Percentiles rank a stretch among this genome's conserved stretches.
Conservation (phyloP, 345 rosid species). For the Salix purpurea region DNA sequence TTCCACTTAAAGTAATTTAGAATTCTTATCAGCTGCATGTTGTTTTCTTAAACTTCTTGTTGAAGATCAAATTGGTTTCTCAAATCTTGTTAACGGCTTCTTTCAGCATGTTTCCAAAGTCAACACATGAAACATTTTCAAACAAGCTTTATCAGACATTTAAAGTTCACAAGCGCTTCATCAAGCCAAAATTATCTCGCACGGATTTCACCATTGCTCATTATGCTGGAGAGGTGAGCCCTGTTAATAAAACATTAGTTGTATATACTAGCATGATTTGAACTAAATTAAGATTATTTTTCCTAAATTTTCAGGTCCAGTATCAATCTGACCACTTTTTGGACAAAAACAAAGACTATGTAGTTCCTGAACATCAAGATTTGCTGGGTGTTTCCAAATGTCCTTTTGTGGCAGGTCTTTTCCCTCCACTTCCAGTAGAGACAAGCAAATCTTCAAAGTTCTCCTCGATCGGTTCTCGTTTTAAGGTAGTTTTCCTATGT, state of each 20-base stretch:
- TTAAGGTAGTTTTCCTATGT: conserved; percentile 52
- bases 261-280: neutral
- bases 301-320: conserved; percentile 49
- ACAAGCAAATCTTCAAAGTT: conserved; percentile 87
- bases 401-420: conserved; percentile 83
- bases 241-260: neutral
- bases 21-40: neutral
- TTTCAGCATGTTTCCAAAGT: conserved; percentile 98
- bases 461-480: conserved; percentile 91
- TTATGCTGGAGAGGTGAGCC: conserved; percentile 93
- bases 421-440: conserved; percentile 87
- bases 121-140: conserved; percentile 94
- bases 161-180: conserved; percentile 75
- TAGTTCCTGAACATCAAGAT: conserved; percentile 91
- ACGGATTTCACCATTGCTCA: conserved; percentile 87
- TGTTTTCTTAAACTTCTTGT: conserved; percentile 1
- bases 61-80: conserved; percentile 2
- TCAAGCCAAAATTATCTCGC: conserved; percentile 93
- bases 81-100: conserved; percentile 12
- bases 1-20: neutral
- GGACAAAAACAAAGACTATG: conserved; percentile 98
- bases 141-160: conserved; percentile 96
- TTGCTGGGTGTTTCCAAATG: conserved; percentile 72
- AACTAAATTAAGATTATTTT: neutral
- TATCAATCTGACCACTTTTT: conserved; percentile 93